Evolutionary conservation across 1,284 basidiomycete species (phyloP), one percentile per base, ranked within the genome.

Genomic region (Cutaneotrichosporon cutaneum): DNA sequence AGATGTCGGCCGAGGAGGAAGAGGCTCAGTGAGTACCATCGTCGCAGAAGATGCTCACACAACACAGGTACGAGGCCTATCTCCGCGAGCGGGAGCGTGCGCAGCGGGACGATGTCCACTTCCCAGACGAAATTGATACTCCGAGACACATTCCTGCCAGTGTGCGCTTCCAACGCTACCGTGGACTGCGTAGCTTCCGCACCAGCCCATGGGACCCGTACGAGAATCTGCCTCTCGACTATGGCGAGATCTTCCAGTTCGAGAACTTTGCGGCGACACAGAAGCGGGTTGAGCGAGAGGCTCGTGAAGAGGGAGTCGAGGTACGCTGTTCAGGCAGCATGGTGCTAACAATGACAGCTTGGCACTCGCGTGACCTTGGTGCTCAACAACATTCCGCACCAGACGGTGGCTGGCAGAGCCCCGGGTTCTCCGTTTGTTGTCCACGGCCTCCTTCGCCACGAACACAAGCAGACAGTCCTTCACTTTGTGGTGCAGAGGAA

Each of bases 51-150:
- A 24, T 42, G 54, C 18, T 56, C 0, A 45, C 8, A 4, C 14
- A 7, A 33, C 51, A 33, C 51, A 92, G 90, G 71, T 81, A 92
- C 50, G 82, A 84, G 61, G 83, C 82, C 2, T 93, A 90, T 87
- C 83, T 86, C 58, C 64, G 81, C 84, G 70, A 85, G 84, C 62
- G 75, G 11, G 81, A 80, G 65, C 74, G 74, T n/a, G 78, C 79
- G 32, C 89, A 92, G 69, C 84, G 86, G 55, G 88, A 90, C 54
- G 91, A 97, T 69, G 80, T 87, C 26, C 83, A 86, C 22, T 99
- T 98, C 80, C 96, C 95, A 0, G 95, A 99, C 74, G 95, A 99
- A 77, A 85, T 97, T n/a, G 95, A 99, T 71, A 99, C 96, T 0
- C 96, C 95, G 0, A 85, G 89, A 64, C 89, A 96, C 65, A 82